Conservation (phyloP, 2,329 filamentous ascomycete species). For the Chaetomium sp. region DNA sequence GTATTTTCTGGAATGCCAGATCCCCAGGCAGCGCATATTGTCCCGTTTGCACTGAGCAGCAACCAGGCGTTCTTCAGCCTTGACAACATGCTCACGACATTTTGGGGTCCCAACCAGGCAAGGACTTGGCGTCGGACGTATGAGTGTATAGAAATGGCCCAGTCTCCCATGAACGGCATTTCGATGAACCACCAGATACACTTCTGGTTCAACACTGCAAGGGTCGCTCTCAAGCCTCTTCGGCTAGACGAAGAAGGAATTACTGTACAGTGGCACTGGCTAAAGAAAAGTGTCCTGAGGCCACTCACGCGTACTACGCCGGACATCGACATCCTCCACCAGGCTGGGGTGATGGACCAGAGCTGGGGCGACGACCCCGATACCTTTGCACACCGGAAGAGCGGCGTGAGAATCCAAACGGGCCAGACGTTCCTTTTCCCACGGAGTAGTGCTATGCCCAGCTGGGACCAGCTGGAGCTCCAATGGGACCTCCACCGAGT, state of each 20-base stretch:
- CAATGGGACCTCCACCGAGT: slow-evolving; percentile 9
- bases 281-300: background rate
- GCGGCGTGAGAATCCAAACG: slow-evolving; percentile 8
- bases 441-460: background rate
- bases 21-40: slow-evolving; percentile 10
- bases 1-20: slow-evolving; percentile 9
- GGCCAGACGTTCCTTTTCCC: slow-evolving; percentile 8
- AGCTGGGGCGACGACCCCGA: slow-evolving; percentile 3
- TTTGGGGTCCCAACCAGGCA: slow-evolving; percentile 8
- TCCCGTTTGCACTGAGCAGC: slow-evolving; percentile 11
- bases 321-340: background rate
- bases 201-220: slow-evolving; percentile 11
- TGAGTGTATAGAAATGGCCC: background rate
- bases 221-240: slow-evolving; percentile 13
- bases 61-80: background rate
- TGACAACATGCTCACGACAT: background rate
- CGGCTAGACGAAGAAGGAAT: background rate
- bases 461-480: slow-evolving; percentile 11
- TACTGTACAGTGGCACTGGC: slow-evolving; percentile 12
- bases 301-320: background rate
- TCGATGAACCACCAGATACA: slow-evolving; percentile 11
- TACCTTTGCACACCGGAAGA: slow-evolving; percentile 1
- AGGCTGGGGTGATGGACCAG: slow-evolving; percentile 5
- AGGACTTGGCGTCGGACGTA: slow-evolving; percentile 1
- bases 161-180: slow-evolving; percentile 6